Evolutionary conservation across 164 flowering plant genomes (phyloP), one percentile per base, ranked within the genome.

Genomic region (Nymphaea thermarum): DNA sequence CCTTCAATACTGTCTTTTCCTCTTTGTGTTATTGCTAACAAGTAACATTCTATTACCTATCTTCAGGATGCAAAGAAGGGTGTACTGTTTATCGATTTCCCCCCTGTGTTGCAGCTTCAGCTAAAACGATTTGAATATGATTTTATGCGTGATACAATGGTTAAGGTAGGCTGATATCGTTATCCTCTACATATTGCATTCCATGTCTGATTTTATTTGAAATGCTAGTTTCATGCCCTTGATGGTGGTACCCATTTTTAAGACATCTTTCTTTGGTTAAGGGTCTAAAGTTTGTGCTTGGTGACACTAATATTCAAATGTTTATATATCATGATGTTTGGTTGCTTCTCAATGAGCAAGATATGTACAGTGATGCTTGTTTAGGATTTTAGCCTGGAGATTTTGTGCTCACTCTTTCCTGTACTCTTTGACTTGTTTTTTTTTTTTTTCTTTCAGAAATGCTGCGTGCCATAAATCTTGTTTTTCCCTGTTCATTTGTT

Each of bases 101-200:
- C 93, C n/a, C 91, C 93, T 43, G 94, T 88, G 10, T 87, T 88
- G 62, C 91, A 88, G 75, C 89, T 88, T 73, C 91, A 86, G 77
- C 73, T 88, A 41, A 88, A 88, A 65, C 77, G 93, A 36, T 88
- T 88, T 79, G 90, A 84, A 68, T 86, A 88, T 77, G 93, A 87
- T 77, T 87, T 87, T 72, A 78, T 81, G 84, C 76, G 88, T 42
- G 87, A 88, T 72, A 86, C 87, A 5, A 85, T 86, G 90, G 89
- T 88, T 3, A 86, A 86, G 87, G 90, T 86, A 7, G 70, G 84
- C 68, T 6, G 12, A 47, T 47, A 47, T 25, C 36, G 4, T 47
- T 47, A 6, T 3, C 55, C 5, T 47, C 55, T 47, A 14, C 55
- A 47, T 47, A 47, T 47, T 7, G 55, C 12, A 47, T 47, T 14